Base-by-base conservation (phyloP, 805 yeast genomes). In the Teunomyces cretensis region DNA sequence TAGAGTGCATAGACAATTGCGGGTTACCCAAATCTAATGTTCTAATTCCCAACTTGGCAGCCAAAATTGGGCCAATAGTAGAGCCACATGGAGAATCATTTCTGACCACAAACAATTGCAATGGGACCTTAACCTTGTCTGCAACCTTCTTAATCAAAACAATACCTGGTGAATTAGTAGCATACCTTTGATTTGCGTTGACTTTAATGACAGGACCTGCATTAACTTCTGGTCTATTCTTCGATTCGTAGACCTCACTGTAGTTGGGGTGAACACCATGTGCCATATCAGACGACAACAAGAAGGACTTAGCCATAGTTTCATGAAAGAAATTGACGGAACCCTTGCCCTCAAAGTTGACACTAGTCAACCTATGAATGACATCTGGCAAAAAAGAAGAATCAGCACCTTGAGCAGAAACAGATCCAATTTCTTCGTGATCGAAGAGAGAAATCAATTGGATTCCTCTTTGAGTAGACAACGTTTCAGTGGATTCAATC, bases 211-310 rank as follows among this genome's bases (percentile, higher is more conserved):
- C 97, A 0, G 98, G 97, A 6, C 99, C 99, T 30, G 74, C 74
- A 58, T 96, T 95, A 49, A 92, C 69, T 42, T 75, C 75, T 1
- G 99, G 98, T 52, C 80, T 79, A 64, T 92, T 96, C 49, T 78
- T 71, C 16, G 79, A 61, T 61, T 94, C 98, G 66, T 94, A 86
- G 55, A 79, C 79, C 43, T 76, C 78, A 4, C 79, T 68, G 64
- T 92, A 92, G 65, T 92, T 92, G 46, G 99, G 99, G 64, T 92
- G 97, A 31, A 92, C 86, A 27, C 96, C 98, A 62, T 92, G 99
- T 1, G 98, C 96, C 82, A 90, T 94, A 64, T 92, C 99, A 0
- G 96, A 88, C 0, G 97, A 91, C 37, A 94, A 65, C 54, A 92
- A 77, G 65, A 94, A 91, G 1, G 97, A 89, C 61, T 84, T 84